Percentiles rank a stretch among this genome's conserved stretches.
Conservation (phyloP, 139 green algal species). For the Gonium pectorale region DNA sequence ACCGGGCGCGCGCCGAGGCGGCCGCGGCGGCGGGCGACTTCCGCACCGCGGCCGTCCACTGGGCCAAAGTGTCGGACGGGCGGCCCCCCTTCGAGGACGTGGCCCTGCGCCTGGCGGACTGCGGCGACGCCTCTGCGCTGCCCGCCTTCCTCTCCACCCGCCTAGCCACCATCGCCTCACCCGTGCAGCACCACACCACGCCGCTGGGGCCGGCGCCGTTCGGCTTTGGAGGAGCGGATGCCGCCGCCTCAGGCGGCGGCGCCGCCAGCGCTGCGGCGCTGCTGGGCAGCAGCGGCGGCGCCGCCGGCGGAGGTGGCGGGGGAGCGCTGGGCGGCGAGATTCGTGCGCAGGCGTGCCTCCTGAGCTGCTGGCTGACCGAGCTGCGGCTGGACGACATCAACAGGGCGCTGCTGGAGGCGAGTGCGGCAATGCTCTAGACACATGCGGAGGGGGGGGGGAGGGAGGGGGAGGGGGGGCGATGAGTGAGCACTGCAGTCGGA, state of each 20-base stretch:
- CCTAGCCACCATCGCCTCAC: slow-evolving; percentile 46
- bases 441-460: too few species aligned
- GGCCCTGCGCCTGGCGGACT: slow-evolving; percentile 82
- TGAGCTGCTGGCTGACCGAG: slow-evolving; percentile 89
- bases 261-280: not conserved
- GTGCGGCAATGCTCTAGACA: too few species aligned
- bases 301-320: not conserved
- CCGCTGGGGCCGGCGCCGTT: not conserved
- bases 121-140: slow-evolving; percentile 20
- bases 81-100: slow-evolving; percentile 90
- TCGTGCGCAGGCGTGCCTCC: not conserved
- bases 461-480: too few species aligned
- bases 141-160: slow-evolving; percentile 60
- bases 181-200: too few species aligned
- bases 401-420: slow-evolving; percentile 73
- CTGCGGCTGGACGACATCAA: slow-evolving; percentile 92
- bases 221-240: too few species aligned
- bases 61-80: slow-evolving; percentile 65
- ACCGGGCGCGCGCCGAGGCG: slow-evolving; percentile 57
- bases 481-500: too few species aligned
- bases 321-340: not conserved
- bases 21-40: slow-evolving; percentile 62
- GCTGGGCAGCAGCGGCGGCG: not conserved
- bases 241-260: not conserved
- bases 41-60: slow-evolving; percentile 64